These are phyloP conservation scores for Polyrhizophydium stewartii DNA, from an alignment of 371 early-diverging fungal species.

Conservation along the genomic window DNA sequence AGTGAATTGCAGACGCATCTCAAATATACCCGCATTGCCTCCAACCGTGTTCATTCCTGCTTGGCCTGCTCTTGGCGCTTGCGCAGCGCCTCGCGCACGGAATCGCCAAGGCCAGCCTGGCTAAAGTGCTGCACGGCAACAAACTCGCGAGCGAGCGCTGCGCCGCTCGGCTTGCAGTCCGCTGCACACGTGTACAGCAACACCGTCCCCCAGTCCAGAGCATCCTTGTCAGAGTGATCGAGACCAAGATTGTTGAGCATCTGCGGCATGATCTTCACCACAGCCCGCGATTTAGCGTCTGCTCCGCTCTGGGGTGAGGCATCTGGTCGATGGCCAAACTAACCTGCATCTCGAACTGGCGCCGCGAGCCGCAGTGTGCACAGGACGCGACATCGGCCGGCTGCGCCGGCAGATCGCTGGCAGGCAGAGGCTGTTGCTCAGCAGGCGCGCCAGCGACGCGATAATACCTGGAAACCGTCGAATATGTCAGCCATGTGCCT, in stretches of 20 bases:
- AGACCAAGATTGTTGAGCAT: constrained; percentile 75
- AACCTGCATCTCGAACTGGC: constrained; percentile 92
- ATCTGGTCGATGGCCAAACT: background rate
- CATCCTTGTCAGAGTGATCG: constrained; percentile 63
- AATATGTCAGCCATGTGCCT: background rate
- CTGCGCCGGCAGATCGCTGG: constrained; percentile 63
- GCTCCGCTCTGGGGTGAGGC: background rate
- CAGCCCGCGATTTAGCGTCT: background rate
- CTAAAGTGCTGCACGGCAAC: constrained; percentile 66
- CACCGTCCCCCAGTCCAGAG: constrained; percentile 91
- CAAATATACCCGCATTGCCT: background rate
- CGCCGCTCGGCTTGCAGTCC: constrained; percentile 61
- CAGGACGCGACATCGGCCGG: constrained; percentile 61
- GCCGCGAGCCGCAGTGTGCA: constrained; percentile 64
- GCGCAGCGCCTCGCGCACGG: constrained; percentile 10
- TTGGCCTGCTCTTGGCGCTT: background rate
- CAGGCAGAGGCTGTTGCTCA: constrained; percentile 79
- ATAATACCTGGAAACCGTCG: background rate
- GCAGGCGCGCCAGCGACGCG: constrained; percentile 10
- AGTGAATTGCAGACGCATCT: background rate
- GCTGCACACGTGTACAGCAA: constrained; percentile 82
- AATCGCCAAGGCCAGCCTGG: constrained; percentile 30
- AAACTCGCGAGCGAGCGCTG: constrained; percentile 58
- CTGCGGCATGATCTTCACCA: constrained; percentile 69
- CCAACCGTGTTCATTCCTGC: background rate